These are phyloP conservation scores for Leccinum variicolor DNA, from an alignment of 768 basidiomycete genomes.

Conservation along the genomic window DNA sequence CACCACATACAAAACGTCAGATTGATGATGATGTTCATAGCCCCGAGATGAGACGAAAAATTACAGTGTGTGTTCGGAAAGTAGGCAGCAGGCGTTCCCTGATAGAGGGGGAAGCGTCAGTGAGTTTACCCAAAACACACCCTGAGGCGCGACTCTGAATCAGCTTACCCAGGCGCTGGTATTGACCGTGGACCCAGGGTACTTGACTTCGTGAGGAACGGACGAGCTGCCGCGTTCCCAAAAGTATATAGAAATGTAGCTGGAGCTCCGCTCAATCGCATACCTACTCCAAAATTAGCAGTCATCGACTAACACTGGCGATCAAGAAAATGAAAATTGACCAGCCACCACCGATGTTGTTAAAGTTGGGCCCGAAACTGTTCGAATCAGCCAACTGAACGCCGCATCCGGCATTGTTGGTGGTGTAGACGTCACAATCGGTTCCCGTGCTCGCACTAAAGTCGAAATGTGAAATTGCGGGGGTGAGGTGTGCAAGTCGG, in stretches of 20 bases:
- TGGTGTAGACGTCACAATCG: constrained; percentile 26
- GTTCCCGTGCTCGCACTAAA: constrained; percentile 13
- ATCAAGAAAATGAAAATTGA: constrained; percentile 6
- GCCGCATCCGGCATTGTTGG: constrained; percentile 32
- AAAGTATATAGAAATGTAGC: constrained; percentile 37
- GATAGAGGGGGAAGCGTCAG: not conserved
- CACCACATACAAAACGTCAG: constrained; percentile 18
- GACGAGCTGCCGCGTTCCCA: constrained; percentile 36
- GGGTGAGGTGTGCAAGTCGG: not conserved
- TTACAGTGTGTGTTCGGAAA: constrained; percentile 12
- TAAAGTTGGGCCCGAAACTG: constrained; percentile 37
- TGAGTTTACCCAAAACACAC: too few species aligned
- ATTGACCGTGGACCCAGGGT: constrained; percentile 18
- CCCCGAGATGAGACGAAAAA: constrained; percentile 14
- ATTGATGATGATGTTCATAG: constrained; percentile 22
- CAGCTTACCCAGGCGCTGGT: constrained; percentile 24
- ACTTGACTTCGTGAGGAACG: constrained; percentile 35
- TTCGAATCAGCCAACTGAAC: constrained; percentile 22
- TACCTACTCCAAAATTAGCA: constrained; percentile 25
- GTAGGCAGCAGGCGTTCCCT: constrained; percentile 17
- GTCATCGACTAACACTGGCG: not conserved
- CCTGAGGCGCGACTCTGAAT: not conserved
- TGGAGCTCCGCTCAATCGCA: constrained; percentile 29
- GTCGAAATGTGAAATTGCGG: not conserved
- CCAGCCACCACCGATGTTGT: constrained; percentile 38